Conservation (phyloP, 768 basidiomycete genomes). For the Daedalea quercina region DNA sequence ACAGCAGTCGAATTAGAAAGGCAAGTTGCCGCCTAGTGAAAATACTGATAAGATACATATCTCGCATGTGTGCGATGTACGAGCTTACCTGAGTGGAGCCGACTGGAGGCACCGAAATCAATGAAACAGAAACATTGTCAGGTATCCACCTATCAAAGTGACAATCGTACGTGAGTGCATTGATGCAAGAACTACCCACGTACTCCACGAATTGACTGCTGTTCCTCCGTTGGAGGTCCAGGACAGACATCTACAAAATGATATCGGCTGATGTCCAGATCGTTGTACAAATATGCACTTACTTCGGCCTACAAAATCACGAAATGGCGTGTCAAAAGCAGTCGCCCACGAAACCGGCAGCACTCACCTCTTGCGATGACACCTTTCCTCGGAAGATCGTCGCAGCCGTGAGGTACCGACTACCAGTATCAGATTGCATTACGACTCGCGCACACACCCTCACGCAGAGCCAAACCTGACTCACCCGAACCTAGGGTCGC, state of each 20-base stretch:
- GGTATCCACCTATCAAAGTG: slow-evolving; percentile 69
- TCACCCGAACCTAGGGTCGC: slow-evolving; percentile 73
- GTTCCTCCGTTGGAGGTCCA: slow-evolving; percentile 69
- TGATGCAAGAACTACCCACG: slow-evolving; percentile 20
- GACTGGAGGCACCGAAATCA: slow-evolving; percentile 79
- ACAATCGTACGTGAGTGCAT: too few relatives aligned
- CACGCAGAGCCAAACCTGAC: slow-evolving; percentile 15
- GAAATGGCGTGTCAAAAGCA: background rate
- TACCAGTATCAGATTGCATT: slow-evolving; percentile 20
- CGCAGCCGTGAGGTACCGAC: slow-evolving; percentile 82
- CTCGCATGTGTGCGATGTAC: too few relatives aligned
- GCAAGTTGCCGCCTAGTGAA: slow-evolving; percentile 55
- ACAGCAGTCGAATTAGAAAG: slow-evolving; percentile 77
- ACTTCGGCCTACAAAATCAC: slow-evolving; percentile 20
- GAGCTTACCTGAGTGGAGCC: slow-evolving; percentile 65
- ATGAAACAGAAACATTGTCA: slow-evolving; percentile 80
- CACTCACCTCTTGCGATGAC: slow-evolving; percentile 70
- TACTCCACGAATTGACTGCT: slow-evolving; percentile 78
- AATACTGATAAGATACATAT: too few relatives aligned
- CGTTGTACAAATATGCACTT: slow-evolving; percentile 4
- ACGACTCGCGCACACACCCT: background rate
- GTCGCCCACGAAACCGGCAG: background rate
- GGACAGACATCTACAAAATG: slow-evolving; percentile 50
- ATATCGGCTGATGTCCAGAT: too few relatives aligned
- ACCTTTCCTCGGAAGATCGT: slow-evolving; percentile 84